Conservation (phyloP, 371 early-diverging fungal genomes). For the Apophysomyces sp. region DNA sequence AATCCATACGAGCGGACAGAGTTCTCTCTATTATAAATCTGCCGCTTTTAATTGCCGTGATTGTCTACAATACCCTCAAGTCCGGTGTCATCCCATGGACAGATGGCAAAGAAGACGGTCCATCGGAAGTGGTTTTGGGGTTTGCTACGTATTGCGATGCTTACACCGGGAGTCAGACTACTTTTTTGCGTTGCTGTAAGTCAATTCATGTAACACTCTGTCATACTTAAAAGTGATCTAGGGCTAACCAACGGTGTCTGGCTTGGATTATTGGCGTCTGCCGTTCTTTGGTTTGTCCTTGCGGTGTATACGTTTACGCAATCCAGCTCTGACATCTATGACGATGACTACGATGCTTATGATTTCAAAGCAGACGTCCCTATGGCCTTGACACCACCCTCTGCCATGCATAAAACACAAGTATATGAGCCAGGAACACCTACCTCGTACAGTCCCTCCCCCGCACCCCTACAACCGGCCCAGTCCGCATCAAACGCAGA, state of each 20-base stretch:
- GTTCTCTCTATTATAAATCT: constrained; percentile 25
- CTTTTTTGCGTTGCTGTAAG: constrained; percentile 40
- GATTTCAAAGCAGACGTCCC: constrained; percentile 25
- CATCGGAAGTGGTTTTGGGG: constrained; percentile 8
- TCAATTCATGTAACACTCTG: not conserved
- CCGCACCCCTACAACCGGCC: not conserved
- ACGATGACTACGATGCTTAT: constrained; percentile 23
- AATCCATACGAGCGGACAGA: constrained; percentile 26
- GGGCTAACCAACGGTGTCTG: constrained; percentile 27
- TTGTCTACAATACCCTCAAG: constrained; percentile 32
- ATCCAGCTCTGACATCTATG: constrained; percentile 23
- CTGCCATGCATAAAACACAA: not conserved
- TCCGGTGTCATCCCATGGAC: constrained; percentile 34
- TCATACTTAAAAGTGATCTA: constrained; percentile 4
- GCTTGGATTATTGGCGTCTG: constrained; percentile 18
- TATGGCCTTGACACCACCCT: constrained; percentile 20
- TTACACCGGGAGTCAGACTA: constrained; percentile 9
- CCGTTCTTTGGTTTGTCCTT: constrained; percentile 18
- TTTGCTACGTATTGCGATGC: constrained; percentile 25
- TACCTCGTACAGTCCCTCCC: not conserved
- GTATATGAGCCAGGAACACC: not conserved
- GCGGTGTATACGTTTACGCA: constrained; percentile 16
- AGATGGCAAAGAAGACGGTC: constrained; percentile 1
- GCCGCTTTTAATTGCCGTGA: constrained; percentile 24
- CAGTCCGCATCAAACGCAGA: not conserved